Percentiles rank a stretch among this genome's conserved stretches.
Conservation (phyloP, 371 early-diverging fungal species). For the Mucor piriformis region DNA sequence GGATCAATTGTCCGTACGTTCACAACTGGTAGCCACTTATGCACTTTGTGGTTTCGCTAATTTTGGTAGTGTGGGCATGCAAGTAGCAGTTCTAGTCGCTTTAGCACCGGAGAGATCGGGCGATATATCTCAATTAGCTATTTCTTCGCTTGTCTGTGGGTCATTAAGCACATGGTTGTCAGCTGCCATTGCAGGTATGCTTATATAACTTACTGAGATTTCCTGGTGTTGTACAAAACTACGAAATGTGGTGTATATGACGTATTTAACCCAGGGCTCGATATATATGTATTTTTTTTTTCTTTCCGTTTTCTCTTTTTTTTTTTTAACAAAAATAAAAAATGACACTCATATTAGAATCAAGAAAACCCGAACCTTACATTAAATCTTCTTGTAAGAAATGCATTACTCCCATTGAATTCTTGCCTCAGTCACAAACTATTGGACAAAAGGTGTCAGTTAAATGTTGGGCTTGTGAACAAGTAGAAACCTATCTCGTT, state of each 20-base stretch:
- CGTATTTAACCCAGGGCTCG: no score
- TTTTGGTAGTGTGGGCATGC: slow-evolving; percentile 80
- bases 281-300: not conserved
- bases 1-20: slow-evolving; percentile 38
- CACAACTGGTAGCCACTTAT: slow-evolving; percentile 61
- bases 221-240: no score
- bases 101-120: slow-evolving; percentile 74
- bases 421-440: slow-evolving; percentile 30
- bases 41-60: slow-evolving; percentile 89
- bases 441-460: slow-evolving; percentile 41
- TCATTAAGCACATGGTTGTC: slow-evolving; percentile 79
- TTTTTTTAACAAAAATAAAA: not conserved
- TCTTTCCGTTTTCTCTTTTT: not conserved
- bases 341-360: slow-evolving; percentile 26
- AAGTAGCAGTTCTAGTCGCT: slow-evolving; percentile 73
- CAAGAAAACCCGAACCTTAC: slow-evolving; percentile 53
- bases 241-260: no score
- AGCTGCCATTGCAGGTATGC: slow-evolving; percentile 77
- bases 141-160: slow-evolving; percentile 79
- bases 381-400: slow-evolving; percentile 48
- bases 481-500: slow-evolving; percentile 52
- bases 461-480: slow-evolving; percentile 59
- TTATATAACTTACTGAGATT: no score
- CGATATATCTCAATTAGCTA: slow-evolving; percentile 71
- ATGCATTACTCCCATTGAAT: slow-evolving; percentile 44